phyloP scores from a whole-genome alignment of 2,329 filamentous ascomycete species.

The Cladosporium sp. region DNA sequence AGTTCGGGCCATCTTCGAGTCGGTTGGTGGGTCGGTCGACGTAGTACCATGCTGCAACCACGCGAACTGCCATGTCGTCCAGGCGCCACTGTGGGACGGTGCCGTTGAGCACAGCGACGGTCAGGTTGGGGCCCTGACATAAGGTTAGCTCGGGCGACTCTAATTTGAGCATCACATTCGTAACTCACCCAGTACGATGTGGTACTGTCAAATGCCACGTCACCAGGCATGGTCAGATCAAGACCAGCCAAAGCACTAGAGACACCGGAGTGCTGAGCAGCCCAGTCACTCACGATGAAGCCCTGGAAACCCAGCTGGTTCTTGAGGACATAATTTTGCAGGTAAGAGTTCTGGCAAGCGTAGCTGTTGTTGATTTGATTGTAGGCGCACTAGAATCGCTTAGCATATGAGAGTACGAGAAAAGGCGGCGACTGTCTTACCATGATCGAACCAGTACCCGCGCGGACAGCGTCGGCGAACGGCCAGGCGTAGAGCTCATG shows the following conservation, averaged over 20 bases:
- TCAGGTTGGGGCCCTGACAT: constrained; percentile 68
- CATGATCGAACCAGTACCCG: constrained; percentile 50
- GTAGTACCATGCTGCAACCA: constrained; percentile 63
- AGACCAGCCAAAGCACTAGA: constrained; percentile 66
- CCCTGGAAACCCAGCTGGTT: constrained; percentile 77
- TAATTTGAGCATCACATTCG: neutral
- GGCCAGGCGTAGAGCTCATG: constrained; percentile 39
- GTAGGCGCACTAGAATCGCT: no score
- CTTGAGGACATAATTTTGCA: constrained; percentile 73
- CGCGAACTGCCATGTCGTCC: constrained; percentile 89
- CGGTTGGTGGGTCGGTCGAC: constrained; percentile 53
- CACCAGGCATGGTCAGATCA: constrained; percentile 88
- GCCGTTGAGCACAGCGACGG: constrained; percentile 81
- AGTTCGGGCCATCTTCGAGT: constrained; percentile 61
- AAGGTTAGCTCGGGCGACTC: constrained; percentile 5
- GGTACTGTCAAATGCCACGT: constrained; percentile 71
- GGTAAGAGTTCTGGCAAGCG: constrained; percentile 71
- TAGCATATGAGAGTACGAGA: no score
- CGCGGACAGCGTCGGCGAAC: constrained; percentile 48
- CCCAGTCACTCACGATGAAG: constrained; percentile 69
- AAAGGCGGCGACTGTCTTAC: no score
- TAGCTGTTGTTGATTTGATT: constrained; percentile 76
- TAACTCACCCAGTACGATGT: constrained; percentile 43
- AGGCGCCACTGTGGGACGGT: constrained; percentile 80
- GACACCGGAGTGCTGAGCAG: constrained; percentile 67